These are phyloP conservation scores for Chlamydomonas eustigma DNA, from an alignment of 139 green algal genomes.

Conservation along the genomic window DNA sequence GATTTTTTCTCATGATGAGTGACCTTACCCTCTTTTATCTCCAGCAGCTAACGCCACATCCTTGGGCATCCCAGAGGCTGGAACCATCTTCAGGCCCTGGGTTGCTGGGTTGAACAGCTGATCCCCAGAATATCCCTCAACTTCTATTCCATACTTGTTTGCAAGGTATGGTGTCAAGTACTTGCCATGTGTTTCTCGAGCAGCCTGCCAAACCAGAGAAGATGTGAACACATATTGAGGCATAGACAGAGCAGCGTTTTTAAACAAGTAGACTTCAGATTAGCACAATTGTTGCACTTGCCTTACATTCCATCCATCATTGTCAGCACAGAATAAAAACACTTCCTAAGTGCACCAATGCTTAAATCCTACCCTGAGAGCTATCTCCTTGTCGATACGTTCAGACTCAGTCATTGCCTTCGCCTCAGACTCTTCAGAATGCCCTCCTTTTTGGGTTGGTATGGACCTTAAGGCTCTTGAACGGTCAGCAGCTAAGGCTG, in stretches of 20 bases:
- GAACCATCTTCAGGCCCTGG: constrained; percentile 10
- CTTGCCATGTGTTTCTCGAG: background rate
- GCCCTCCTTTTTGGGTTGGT: background rate
- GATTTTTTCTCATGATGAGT: too few species aligned
- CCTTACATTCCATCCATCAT: too few species aligned
- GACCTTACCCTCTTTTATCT: background rate
- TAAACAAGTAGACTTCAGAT: too few species aligned
- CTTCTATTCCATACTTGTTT: background rate
- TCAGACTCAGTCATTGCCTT: background rate
- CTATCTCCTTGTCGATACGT: constrained; percentile 2
- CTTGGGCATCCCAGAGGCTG: constrained; percentile 2
- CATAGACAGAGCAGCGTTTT: too few species aligned
- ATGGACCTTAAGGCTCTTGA: background rate
- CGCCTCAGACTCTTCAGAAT: background rate
- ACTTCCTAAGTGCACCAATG: too few species aligned
- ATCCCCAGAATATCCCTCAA: background rate
- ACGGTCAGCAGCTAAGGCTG: background rate
- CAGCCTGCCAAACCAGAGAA: too few species aligned
- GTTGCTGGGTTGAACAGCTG: background rate
- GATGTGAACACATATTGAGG: too few species aligned
- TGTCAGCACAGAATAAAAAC: too few species aligned
- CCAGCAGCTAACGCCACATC: background rate
- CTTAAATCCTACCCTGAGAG: background rate
- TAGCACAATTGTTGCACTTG: too few species aligned
- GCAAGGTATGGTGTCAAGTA: constrained; percentile 13